A percentile compares a stretch with the other conserved stretches of the same genome.
Evolutionary conservation across 208 protist species (phyloP).

Genomic region (Leishmania turanica): DNA sequence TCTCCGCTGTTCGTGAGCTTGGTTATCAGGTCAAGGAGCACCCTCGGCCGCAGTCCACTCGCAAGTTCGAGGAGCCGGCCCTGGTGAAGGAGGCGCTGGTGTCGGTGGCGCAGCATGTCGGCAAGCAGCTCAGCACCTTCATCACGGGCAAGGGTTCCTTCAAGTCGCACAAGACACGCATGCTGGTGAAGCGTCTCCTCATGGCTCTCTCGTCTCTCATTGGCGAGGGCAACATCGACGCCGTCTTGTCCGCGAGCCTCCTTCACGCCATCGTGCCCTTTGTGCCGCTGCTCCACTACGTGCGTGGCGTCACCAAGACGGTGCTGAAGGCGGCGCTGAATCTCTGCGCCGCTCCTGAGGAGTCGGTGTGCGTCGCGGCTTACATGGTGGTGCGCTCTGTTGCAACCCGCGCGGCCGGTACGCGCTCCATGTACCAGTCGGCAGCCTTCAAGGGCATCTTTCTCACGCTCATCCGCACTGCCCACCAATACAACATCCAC

Average conservation of each 20-base stretch:
- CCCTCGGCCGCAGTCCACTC: constrained; percentile 58
- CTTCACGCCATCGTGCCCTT: constrained; percentile 80
- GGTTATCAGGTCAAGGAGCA: constrained; percentile 77
- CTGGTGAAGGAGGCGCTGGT: constrained; percentile 87
- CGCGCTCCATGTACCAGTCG: constrained; percentile 91
- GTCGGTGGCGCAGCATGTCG: constrained; percentile 61
- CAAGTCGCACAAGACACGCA: constrained; percentile 74
- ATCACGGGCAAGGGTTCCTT: constrained; percentile 87
- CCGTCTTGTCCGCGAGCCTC: constrained; percentile 62
- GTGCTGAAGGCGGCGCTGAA: constrained; percentile 73
- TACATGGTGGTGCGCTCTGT: constrained; percentile 89
- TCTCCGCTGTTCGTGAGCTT: constrained; percentile 80
- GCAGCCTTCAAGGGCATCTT: constrained; percentile 94
- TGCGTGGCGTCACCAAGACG: constrained; percentile 80
- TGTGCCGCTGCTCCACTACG: constrained; percentile 89
- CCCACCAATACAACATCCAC: constrained; percentile 82
- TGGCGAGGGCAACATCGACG: constrained; percentile 63
- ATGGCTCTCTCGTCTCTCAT: constrained; percentile 65
- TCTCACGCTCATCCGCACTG: constrained; percentile 88
- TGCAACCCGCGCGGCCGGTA: constrained; percentile 85
- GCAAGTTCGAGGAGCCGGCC: constrained; percentile 91
- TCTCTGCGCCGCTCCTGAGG: constrained; percentile 77
- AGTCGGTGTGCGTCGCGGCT: constrained; percentile 81
- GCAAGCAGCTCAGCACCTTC: constrained; percentile 62
- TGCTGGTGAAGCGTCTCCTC: constrained; percentile 79